Evolutionary conservation across 441 rosid genomes (phyloP).

Genomic region (Codiaeum variegatum): DNA sequence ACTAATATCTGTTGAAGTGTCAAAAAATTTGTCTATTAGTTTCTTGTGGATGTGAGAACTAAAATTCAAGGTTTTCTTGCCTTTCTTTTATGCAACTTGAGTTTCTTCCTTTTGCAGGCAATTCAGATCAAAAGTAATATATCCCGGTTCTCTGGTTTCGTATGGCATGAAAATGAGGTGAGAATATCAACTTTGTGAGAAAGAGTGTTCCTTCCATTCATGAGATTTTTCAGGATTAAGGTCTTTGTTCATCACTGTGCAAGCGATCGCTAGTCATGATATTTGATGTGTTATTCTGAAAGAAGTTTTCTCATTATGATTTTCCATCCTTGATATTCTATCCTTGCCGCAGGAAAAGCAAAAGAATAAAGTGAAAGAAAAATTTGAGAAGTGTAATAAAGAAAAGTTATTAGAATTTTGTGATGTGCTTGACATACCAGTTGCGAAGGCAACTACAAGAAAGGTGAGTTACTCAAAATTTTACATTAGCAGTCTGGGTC

Average conservation of each 20-base stretch:
- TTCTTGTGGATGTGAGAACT: neutral
- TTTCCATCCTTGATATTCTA: neutral
- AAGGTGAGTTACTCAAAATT: conserved; percentile 46
- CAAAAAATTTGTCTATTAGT: neutral
- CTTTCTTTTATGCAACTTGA: conserved; percentile 24
- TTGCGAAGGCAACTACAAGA: conserved; percentile 59
- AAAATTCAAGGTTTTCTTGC: neutral
- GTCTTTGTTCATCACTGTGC: conserved; percentile 6
- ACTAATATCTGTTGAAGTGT: neutral
- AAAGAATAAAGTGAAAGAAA: conserved; percentile 72
- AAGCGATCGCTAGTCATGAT: neutral
- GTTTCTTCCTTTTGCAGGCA: conserved; percentile 59
- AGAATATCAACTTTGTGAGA: conserved; percentile 11
- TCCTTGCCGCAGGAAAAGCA: conserved; percentile 68
- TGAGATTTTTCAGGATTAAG: conserved; percentile 2
- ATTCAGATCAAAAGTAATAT: conserved; percentile 77
- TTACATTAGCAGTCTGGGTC: neutral
- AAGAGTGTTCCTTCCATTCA: neutral
- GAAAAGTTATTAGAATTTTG: conserved; percentile 81
- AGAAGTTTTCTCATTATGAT: neutral
- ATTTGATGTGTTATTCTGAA: neutral
- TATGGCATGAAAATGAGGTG: conserved; percentile 94
- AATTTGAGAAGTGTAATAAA: conserved; percentile 79
- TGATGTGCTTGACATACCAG: conserved; percentile 68
- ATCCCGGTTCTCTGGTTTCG: conserved; percentile 88